Evolutionary conservation across 2,329 filamentous ascomycete species (phyloP).

Genomic region (Hypocrella siamensis): DNA sequence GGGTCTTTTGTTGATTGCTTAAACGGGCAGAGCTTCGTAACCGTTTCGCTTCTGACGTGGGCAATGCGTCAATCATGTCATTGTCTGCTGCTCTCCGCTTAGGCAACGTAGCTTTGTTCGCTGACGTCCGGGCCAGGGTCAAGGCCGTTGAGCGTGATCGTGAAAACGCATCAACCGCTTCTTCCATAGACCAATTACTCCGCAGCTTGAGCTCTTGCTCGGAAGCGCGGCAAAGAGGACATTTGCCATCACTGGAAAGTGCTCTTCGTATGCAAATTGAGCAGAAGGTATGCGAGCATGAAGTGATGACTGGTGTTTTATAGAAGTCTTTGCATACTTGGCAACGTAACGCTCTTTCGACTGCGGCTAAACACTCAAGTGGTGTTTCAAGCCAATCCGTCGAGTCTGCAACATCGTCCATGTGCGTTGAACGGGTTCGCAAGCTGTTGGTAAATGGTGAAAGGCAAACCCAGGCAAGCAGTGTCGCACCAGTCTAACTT

Average conservation of each 20-base stretch:
- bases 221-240: slow-evolving; percentile 62
- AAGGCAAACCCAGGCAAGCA: not conserved
- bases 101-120: slow-evolving; percentile 8
- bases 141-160: slow-evolving; percentile 47
- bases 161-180: slow-evolving; percentile 67
- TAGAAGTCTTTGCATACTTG: slow-evolving; percentile 98
- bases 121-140: slow-evolving; percentile 37
- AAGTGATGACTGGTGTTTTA: slow-evolving; percentile 84
- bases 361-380: slow-evolving; percentile 45
- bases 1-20: slow-evolving; percentile 10
- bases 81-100: slow-evolving; percentile 34
- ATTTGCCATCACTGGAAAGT: slow-evolving; percentile 69
- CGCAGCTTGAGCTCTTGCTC: slow-evolving; percentile 78
- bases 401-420: slow-evolving; percentile 47
- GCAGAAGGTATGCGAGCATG: slow-evolving; percentile 92
- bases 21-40: slow-evolving; percentile 35
- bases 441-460: too few relatives aligned
- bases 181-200: slow-evolving; percentile 72
- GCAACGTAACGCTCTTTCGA: slow-evolving; percentile 81
- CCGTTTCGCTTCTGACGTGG: slow-evolving; percentile 25
- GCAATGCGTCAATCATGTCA: slow-evolving; percentile 11
- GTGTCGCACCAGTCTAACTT: not conserved
- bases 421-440: too few relatives aligned
- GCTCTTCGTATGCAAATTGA: slow-evolving; percentile 86
- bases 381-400: slow-evolving; percentile 70